Conservation (phyloP, 169 alveolate genomes). For the Prorocentrum cordatum region DNA sequence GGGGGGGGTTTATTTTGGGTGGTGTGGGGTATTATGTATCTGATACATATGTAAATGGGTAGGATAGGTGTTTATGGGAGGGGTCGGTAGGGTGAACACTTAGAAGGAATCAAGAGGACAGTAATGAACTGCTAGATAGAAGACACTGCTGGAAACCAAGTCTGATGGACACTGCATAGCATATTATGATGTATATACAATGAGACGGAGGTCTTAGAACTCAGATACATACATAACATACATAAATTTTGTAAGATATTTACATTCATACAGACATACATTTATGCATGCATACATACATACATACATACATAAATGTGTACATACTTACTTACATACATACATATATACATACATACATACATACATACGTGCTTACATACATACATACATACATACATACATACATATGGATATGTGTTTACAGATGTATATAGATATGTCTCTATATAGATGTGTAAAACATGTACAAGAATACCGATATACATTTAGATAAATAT, state of each 20-base stretch:
- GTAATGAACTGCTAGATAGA: neutral
- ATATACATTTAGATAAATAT: no score
- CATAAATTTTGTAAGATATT: neutral
- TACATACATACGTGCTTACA: neutral
- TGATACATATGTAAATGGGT: no score
- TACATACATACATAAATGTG: neutral
- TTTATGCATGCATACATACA: neutral
- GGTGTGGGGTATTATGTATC: no score
- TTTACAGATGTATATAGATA: neutral
- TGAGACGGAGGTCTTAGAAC: no score
- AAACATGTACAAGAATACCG: no score
- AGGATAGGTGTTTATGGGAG: no score
- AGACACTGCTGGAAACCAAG: neutral
- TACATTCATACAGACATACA: neutral
- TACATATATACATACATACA: neutral
- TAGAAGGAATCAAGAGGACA: conserved; percentile 8
- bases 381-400: neutral
- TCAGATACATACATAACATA: neutral
- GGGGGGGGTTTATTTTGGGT: no score
- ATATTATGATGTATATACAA: no score
- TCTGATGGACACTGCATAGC: neutral
- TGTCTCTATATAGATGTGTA: no score
- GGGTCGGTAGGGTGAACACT: neutral
- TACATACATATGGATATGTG: neutral
- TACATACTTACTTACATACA: neutral